Conservation (phyloP, 2,329 filamentous ascomycete species). For the Ophiostoma piceae region DNA sequence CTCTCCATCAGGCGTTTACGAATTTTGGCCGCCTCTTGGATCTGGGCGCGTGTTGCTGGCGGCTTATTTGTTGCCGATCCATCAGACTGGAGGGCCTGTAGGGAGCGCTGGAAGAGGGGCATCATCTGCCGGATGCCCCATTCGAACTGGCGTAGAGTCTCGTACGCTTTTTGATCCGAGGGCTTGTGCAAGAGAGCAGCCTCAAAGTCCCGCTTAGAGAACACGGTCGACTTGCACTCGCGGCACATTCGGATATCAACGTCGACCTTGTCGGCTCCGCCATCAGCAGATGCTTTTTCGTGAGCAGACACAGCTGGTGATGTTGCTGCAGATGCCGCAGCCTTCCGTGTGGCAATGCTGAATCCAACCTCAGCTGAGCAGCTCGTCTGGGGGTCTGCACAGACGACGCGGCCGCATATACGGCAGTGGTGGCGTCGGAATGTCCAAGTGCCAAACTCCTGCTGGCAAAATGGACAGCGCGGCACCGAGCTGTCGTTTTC, state of each 20-base stretch:
- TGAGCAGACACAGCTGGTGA: conserved; percentile 28
- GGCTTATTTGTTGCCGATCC: conserved; percentile 32
- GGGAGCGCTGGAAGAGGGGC: conserved; percentile 75
- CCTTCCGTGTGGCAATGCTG: conserved; percentile 58
- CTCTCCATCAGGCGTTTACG: conserved; percentile 85
- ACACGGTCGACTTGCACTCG: conserved; percentile 65
- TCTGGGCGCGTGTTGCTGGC: conserved; percentile 57
- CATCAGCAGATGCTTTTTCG: neutral
- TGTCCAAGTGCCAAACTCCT: conserved; percentile 89
- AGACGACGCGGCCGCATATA: conserved; percentile 88
- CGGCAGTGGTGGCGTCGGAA: conserved; percentile 93
- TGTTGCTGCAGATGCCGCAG: neutral
- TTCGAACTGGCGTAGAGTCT: conserved; percentile 80
- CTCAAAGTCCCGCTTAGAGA: conserved; percentile 68
- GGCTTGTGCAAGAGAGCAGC: conserved; percentile 63
- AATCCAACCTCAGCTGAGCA: conserved; percentile 83
- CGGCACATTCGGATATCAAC: conserved; percentile 88
- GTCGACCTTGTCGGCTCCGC: conserved; percentile 47
- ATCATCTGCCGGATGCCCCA: conserved; percentile 75
- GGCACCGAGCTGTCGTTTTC: conserved; percentile 79
- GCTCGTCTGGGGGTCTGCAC: conserved; percentile 74
- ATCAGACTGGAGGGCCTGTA: conserved; percentile 62
- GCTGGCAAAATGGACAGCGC: conserved; percentile 89
- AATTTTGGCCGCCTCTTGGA: conserved; percentile 80
- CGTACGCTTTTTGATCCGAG: conserved; percentile 73